Evolutionary conservation across 306 rosid species (phyloP).

Genomic region (Prunus mume): DNA sequence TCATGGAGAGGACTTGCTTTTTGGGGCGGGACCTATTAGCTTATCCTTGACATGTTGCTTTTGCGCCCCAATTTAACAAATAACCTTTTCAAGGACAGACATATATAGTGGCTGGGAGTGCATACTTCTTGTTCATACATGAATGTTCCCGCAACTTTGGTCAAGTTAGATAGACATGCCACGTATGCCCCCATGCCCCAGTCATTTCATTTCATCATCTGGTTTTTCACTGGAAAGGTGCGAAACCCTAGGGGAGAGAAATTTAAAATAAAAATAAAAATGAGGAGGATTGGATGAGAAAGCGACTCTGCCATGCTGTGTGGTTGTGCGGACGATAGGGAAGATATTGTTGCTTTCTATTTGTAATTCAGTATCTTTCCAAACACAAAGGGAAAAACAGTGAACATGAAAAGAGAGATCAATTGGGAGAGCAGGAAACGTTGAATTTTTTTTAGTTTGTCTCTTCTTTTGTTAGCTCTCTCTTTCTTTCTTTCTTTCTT

Average conservation of each 20-base stretch:
- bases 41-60: slow-evolving; percentile 2
- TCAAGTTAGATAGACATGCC: not conserved
- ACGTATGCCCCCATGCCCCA: not conserved
- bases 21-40: not conserved
- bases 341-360: slow-evolving; percentile 1
- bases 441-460: not conserved
- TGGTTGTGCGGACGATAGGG: slow-evolving; percentile 23
- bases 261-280: not conserved
- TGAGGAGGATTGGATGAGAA: slow-evolving; percentile 11
- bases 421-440: not conserved
- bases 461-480: not conserved
- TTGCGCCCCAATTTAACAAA: slow-evolving; percentile 1
- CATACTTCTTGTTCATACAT: not conserved
- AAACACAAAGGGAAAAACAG: not conserved
- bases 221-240: not conserved
- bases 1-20: not conserved
- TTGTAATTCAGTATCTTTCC: not conserved
- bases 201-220: slow-evolving; percentile 3
- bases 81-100: not conserved
- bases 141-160: slow-evolving; percentile 2
- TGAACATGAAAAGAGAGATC: not conserved
- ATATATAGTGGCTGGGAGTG: not conserved
- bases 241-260: not conserved
- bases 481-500: not conserved
- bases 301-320: slow-evolving; percentile 29